phyloP scores from a whole-genome alignment of 441 rosid species.

The Populus trichocarpa region DNA sequence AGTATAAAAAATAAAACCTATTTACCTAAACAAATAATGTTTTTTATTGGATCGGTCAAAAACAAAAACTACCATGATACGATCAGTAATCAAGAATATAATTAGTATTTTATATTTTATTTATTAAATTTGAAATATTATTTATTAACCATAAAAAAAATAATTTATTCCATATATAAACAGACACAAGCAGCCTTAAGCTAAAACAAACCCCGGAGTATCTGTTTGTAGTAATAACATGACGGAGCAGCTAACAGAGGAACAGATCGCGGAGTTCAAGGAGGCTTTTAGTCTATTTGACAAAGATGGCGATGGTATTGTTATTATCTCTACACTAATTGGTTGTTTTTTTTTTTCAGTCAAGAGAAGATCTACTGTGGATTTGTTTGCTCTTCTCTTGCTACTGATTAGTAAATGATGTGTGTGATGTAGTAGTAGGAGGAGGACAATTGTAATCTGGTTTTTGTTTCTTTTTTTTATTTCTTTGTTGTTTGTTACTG shows the following conservation, averaged over 20 bases:
- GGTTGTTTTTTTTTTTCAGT: neutral
- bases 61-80: too few relatives aligned
- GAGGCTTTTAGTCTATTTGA: slow-evolving; percentile 2
- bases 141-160: too few relatives aligned
- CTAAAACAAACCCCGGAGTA: neutral
- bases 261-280: slow-evolving; percentile 4
- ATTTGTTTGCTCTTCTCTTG: neutral
- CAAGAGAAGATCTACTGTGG: neutral
- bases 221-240: neutral
- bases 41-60: too few relatives aligned
- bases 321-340: neutral
- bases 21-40: too few relatives aligned
- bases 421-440: neutral
- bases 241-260: slow-evolving; percentile 1
- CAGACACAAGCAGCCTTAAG: neutral
- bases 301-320: slow-evolving; percentile 2
- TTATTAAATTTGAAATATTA: too few relatives aligned
- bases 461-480: too few relatives aligned
- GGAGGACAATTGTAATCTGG: too few relatives aligned
- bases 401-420: neutral
- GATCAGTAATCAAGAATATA: too few relatives aligned
- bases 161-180: neutral
- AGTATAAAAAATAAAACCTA: too few relatives aligned
- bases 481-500: neutral
- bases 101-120: too few relatives aligned